Evolutionary conservation across 176 grass and related monocot species (phyloP), one percentile per base, ranked within the genome.

Genomic region (Oryza nivara): DNA sequence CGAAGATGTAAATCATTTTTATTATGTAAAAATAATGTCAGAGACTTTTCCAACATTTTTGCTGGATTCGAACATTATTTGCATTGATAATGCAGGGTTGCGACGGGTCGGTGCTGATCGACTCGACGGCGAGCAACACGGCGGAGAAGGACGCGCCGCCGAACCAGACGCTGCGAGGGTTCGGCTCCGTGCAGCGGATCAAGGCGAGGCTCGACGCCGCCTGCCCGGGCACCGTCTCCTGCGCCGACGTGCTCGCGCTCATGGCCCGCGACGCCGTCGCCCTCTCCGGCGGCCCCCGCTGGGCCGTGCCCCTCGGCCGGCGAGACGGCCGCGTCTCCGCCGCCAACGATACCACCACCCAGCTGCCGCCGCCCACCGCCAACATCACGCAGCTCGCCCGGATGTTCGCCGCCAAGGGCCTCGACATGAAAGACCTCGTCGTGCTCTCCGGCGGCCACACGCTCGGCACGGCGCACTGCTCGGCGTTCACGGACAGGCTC

Each of bases 121-220:
- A 93, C 83, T 87, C 88, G 30, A 90, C 88, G 17, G 72, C 83
- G 13, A 77, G 28, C 7, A 85, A 71, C 65, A 83, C 76, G 40
- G 88, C 91, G 66, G 91, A 93, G 88, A 93, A 93, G 56, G 88
- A 93, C 41, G 78, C 85, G 58, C 12, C 26, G 20, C 88, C 88
- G 70, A 93, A 93, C 82, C 45, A 72, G 54, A 84, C 70, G 56
- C 81, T 91, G 4, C 73, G 89, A 51, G 91, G 91, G 11, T 93
- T 84, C 83, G 76, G 56, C 17, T 88, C 75, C 20, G 80, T 77
- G 15, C 85, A 85, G 63, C 61, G 89, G 70, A 84, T 93, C 78
- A 82, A 93, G 81, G 74, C 46, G 38, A 90, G 74, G 25, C 47
- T 93, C 77, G 91, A 93, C 68, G 44, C 81, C 13, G 78, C 80